Evolutionary conservation across 768 basidiomycete species (phyloP).

Genomic region (Tylopilus rubrobrunneus): DNA sequence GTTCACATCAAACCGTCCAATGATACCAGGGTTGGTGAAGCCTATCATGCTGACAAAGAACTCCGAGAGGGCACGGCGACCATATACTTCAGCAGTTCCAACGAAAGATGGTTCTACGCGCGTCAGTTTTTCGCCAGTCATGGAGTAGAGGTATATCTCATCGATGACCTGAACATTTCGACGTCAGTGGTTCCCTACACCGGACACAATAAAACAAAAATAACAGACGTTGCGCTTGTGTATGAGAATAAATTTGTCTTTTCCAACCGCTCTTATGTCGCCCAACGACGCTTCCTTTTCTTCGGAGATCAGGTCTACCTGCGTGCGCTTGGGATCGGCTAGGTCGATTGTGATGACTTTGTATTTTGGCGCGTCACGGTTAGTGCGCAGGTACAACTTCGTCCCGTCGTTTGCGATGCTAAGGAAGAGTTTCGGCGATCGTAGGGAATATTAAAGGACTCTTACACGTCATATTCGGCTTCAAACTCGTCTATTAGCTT

Average conservation of each 20-base stretch:
- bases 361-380: slow-evolving; percentile 60
- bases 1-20: slow-evolving; percentile 59
- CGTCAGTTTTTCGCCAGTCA: slow-evolving; percentile 46
- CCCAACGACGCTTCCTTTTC: slow-evolving; percentile 58
- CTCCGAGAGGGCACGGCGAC: slow-evolving; percentile 50
- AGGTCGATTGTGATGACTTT: slow-evolving; percentile 66
- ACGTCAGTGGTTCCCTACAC: slow-evolving; percentile 2
- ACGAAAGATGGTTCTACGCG: slow-evolving; percentile 66
- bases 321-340: slow-evolving; percentile 42
- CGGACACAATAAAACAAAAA: not conserved
- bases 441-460: not conserved
- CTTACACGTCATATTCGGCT: slow-evolving; percentile 62
- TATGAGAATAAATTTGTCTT: slow-evolving; percentile 54
- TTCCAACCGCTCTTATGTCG: slow-evolving; percentile 43
- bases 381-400: slow-evolving; percentile 61
- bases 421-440: slow-evolving; percentile 2
- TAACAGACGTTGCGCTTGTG: slow-evolving; percentile 70
- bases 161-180: slow-evolving; percentile 56
- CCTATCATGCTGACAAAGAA: slow-evolving; percentile 63
- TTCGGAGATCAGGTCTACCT: slow-evolving; percentile 66
- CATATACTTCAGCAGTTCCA: slow-evolving; percentile 53
- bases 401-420: slow-evolving; percentile 66
- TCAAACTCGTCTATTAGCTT: slow-evolving; percentile 70
- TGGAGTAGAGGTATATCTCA: slow-evolving; percentile 69
- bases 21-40: slow-evolving; percentile 70